Base-by-base conservation (phyloP, 768 basidiomycete species). In the Tylopilus balloui region DNA sequence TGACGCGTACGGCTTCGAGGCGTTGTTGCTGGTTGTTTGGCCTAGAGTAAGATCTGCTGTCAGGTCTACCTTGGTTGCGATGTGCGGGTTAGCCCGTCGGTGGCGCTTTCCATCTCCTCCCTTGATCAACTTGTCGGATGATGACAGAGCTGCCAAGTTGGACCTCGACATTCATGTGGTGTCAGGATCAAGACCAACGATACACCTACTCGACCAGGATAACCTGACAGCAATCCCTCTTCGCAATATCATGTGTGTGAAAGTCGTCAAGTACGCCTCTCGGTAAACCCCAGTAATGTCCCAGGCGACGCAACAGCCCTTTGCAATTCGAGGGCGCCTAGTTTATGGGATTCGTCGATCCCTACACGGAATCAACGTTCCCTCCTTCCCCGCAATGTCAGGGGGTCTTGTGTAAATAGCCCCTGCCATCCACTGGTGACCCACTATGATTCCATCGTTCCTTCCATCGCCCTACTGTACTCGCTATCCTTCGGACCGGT, bases 401-500 rank as follows among this genome's bases (percentile, higher is more conserved):
- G n/a, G n/a, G n/a, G n/a, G n/a, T 4, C 24, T 27, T 44, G 10
- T 17, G 32, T 28, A 52, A 56, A 47, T 47, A 44, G 51, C n/a
- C 28, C 15, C n/a, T 27, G 15, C 11, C 10, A 23, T 52, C 10
- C 12, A 12, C n/a, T 17, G 6, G 32, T 12, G 31, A 28, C 36
- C 27, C 25, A n/a, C n/a, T n/a, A n/a, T n/a, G n/a, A n/a, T n/a
- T n/a, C n/a, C n/a, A n/a, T 11, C 10, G 0, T 24, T 21, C 7
- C 12, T 4, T 23, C 35, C 10, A 11, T n/a, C n/a, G 14, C 29
- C n/a, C 52, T 83, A 81, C 53, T 81, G 63, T 48, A 69, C 65
- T n/a, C 72, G 52, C 2, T 70, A 81, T 56, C 73, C 78, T 48
- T 69, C 62, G n/a, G 81, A 82, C 58, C 58, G 61, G 27, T 80